Evolutionary conservation across 306 rosid species (phyloP).

Genomic region (Styphnolobium japonicum): DNA sequence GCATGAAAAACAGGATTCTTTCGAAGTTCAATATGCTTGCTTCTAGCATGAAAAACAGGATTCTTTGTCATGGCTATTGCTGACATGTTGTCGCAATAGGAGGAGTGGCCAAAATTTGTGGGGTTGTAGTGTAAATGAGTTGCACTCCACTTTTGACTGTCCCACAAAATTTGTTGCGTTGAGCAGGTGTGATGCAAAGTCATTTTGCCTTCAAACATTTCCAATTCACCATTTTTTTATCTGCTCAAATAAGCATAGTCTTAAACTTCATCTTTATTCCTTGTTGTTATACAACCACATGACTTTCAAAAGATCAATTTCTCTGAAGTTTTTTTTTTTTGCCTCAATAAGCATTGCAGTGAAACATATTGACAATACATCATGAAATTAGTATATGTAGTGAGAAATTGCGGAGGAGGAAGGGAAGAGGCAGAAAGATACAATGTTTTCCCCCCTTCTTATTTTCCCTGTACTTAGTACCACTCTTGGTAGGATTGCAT

Average conservation of each 20-base stretch:
- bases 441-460: neutral
- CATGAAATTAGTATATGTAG: neutral
- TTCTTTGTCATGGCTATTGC: too few species aligned
- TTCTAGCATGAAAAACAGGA: too few species aligned
- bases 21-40: too few species aligned
- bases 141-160: neutral
- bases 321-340: too few species aligned
- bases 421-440: neutral
- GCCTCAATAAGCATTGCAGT: too few species aligned
- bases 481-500: neutral
- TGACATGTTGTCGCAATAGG: too few species aligned
- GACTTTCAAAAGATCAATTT: neutral
- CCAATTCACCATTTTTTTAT: neutral
- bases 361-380: neutral
- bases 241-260: neutral
- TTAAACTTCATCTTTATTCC: neutral
- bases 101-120: too few species aligned
- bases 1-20: too few species aligned
- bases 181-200: neutral
- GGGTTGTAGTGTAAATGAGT: neutral
- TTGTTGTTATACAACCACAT: neutral
- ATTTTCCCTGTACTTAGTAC: neutral
- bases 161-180: neutral
- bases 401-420: neutral
- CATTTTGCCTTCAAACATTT: neutral